A percentile compares a stretch with the other conserved stretches of the same genome.
Conservation (phyloP, 345 rosid species). For the Moringa oleifera region DNA sequence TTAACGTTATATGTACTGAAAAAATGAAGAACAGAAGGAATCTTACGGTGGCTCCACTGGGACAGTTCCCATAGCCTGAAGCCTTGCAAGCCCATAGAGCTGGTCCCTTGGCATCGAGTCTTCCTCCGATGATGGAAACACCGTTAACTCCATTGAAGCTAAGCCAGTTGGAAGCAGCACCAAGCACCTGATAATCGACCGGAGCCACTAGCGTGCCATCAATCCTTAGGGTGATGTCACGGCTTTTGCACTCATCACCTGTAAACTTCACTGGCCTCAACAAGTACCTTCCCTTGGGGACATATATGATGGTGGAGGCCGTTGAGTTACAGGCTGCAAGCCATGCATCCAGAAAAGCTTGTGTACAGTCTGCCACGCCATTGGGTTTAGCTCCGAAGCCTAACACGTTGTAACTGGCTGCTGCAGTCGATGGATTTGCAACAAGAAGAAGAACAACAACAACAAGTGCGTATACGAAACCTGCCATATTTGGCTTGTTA, state of each 20-base stretch:
- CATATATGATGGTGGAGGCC: no score
- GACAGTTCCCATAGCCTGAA: conserved; percentile 29
- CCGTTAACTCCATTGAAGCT: conserved; percentile 37
- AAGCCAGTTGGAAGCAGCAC: conserved; percentile 36
- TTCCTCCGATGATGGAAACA: conserved; percentile 44
- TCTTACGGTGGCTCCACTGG: conserved; percentile 59
- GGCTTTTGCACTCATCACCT: conserved; percentile 38
- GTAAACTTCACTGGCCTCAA: conserved; percentile 28
- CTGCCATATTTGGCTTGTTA: no score
- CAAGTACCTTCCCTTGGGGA: conserved; percentile 45
- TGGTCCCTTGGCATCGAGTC: conserved; percentile 51
- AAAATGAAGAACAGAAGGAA: not conserved
- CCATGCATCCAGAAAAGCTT: conserved; percentile 47
- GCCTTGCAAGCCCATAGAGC: conserved; percentile 55
- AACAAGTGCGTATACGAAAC: no score
- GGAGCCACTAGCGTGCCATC: conserved; percentile 52
- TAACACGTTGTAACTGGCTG: conserved; percentile 29
- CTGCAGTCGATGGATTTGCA: conserved; percentile 11
- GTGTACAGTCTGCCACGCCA: conserved; percentile 33
- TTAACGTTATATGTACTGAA: not conserved
- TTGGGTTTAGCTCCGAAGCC: conserved; percentile 40
- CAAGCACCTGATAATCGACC: conserved; percentile 32
- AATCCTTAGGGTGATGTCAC: conserved; percentile 32
- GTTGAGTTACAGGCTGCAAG: conserved; percentile 33
- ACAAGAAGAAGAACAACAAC: no score